A percentile compares a stretch with the other conserved stretches of the same genome.
Conservation (phyloP, 2,329 filamentous ascomycete genomes). For the Coniochaeta ligniaria region DNA sequence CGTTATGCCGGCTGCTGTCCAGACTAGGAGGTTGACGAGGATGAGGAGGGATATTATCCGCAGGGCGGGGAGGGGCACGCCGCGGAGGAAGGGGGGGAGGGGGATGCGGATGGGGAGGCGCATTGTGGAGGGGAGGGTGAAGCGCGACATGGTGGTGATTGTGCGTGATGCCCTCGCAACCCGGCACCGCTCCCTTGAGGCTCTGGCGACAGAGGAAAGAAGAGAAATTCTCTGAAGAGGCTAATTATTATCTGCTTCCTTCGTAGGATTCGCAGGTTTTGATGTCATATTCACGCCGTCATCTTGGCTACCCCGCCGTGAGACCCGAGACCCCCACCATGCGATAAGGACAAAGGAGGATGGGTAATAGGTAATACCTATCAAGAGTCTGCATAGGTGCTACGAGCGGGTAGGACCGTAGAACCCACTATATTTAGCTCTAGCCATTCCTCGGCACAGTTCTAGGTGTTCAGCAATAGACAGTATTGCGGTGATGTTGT, state of each 20-base stretch:
- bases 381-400: too few species aligned
- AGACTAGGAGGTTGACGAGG: conserved; percentile 44
- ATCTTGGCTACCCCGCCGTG: background rate
- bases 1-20: conserved; percentile 45
- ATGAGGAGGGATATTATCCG: conserved; percentile 44
- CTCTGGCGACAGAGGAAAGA: background rate
- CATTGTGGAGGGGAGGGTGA: conserved; percentile 8
- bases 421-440: too few species aligned
- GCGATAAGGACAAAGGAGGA: background rate
- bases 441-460: too few species aligned
- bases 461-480: too few species aligned
- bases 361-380: too few species aligned
- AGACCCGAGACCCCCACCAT: background rate
- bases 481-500: too few species aligned
- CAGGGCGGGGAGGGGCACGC: conserved; percentile 25
- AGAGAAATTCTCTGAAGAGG: background rate
- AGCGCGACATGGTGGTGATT: conserved; percentile 7
- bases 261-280: background rate
- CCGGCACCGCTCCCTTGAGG: background rate
- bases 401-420: too few species aligned
- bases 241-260: background rate
- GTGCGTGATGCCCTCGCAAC: background rate
- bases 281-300: background rate
- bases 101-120: conserved; percentile 2
- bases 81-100: conserved; percentile 13